Evolutionary conservation across 2,329 filamentous ascomycete genomes (phyloP), one percentile per base, ranked within the genome.

Genomic region (Colletotrichum sp.): DNA sequence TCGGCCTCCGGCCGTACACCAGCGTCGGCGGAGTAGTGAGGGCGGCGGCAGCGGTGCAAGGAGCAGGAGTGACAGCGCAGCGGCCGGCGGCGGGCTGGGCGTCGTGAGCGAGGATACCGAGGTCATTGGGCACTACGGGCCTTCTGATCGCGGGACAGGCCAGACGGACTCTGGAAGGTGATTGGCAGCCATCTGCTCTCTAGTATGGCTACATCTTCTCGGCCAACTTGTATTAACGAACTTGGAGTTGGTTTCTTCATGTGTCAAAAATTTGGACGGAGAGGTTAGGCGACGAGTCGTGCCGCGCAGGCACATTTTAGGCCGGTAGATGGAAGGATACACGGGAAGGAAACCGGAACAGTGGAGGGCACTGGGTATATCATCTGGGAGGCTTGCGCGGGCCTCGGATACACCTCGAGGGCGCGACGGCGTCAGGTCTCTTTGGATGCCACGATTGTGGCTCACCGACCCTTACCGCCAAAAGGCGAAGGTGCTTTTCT

Each of bases 41-140:
- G 74, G 74, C 6, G 52, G 74, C 6, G 24, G 18, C 79, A 76
- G 74, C 7, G 30, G 18, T 77, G 75, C 74, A 77, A 79, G 74
- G 72, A 74, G 69, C 5, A 77, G 78, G 38, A 80, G 80, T 21
- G 79, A 80, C 21, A 77, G 80, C 76, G 68, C 68, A 67, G 76
- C 65, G 66, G 72, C 71, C 24, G 78, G 24, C 72, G 79, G 24
- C 52, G 77, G 78, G 43, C 74, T 83, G 36, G 79, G 78, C 21
- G 78, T 80, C 4, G 86, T 89, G 36, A 83, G 81, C 60, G 88
- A 90, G 78, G 87, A 88, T 72, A 82, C 88, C 67, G 88, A 90
- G 61, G 15, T 77, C 43, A 69, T 69, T 68, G 88, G 88, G 5
- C 85, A 88, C 48, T 87, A 89, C 71, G 88, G 88, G 1, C 84